Percentiles rank a stretch among this genome's conserved stretches.
Evolutionary conservation across 1,139 yeast genomes (phyloP).

Genomic region (Yamadazyma pseudoaaseri): DNA sequence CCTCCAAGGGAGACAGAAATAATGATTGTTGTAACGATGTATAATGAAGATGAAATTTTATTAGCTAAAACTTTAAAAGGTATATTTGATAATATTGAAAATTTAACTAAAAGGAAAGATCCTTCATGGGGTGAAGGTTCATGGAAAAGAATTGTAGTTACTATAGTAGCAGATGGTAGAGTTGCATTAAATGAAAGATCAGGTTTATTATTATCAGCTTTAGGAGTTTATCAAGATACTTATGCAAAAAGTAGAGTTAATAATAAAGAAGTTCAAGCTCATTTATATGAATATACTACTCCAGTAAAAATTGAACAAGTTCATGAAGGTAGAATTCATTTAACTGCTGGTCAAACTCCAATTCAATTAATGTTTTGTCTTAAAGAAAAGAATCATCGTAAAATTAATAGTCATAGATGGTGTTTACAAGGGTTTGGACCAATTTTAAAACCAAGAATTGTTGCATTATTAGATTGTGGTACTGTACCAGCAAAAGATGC

Average conservation of each 20-base stretch:
- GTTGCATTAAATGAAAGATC: constrained; percentile 65
- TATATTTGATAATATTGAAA: constrained; percentile 68
- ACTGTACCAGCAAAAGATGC: constrained; percentile 73
- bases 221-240: constrained; percentile 81
- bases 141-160: constrained; percentile 77
- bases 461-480: constrained; percentile 76
- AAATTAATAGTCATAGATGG: constrained; percentile 85
- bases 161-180: constrained; percentile 78
- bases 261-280: constrained; percentile 66
- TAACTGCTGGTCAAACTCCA: constrained; percentile 62
- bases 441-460: constrained; percentile 64
- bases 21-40: constrained; percentile 74
- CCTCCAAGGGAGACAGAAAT: constrained; percentile 72
- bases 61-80: constrained; percentile 76
- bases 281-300: constrained; percentile 77
- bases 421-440: constrained; percentile 80
- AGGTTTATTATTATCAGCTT: constrained; percentile 61
- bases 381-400: constrained; percentile 71
- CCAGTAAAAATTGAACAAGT: constrained; percentile 71
- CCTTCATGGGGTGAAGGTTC: constrained; percentile 77
- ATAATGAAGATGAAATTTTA: constrained; percentile 74
- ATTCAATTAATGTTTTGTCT: constrained; percentile 75
- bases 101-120: constrained; percentile 56
- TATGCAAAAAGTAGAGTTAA: constrained; percentile 78
- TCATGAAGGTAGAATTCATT: constrained; percentile 47